Evolutionary conservation across 2,329 filamentous ascomycete species (phyloP).

Genomic region (Drechslera avenae): DNA sequence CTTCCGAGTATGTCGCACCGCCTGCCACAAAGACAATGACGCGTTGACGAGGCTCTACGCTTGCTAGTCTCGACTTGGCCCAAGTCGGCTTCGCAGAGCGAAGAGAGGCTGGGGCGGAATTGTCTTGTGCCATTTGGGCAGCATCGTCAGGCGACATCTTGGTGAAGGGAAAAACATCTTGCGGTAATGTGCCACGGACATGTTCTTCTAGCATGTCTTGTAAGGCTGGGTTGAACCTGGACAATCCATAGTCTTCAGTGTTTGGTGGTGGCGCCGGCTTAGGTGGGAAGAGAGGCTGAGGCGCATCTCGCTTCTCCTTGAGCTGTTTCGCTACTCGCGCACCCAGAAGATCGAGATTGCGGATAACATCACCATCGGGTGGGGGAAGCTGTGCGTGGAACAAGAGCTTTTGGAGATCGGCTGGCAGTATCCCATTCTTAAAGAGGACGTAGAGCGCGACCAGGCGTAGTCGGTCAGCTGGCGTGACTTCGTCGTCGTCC

Average conservation of each 20-base stretch:
- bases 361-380: constrained; percentile 72
- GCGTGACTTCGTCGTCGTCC: constrained; percentile 77
- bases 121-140: constrained; percentile 61
- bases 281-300: constrained; percentile 71
- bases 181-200: constrained; percentile 49
- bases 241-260: constrained; percentile 79
- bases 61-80: constrained; percentile 79
- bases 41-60: constrained; percentile 82
- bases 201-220: constrained; percentile 83
- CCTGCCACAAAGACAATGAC: constrained; percentile 95
- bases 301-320: constrained; percentile 74
- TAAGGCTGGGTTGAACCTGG: constrained; percentile 80
- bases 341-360: constrained; percentile 82
- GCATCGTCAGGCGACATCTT: constrained; percentile 65
- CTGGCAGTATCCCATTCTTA: constrained; percentile 79
- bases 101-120: constrained; percentile 65
- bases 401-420: constrained; percentile 83
- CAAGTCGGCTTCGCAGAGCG: constrained; percentile 93
- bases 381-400: constrained; percentile 79
- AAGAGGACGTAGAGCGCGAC: constrained; percentile 86
- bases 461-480: constrained; percentile 79
- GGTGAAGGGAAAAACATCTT: constrained; percentile 54
- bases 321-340: constrained; percentile 72
- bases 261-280: constrained; percentile 62
- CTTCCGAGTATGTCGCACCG: constrained; percentile 91